Conservation (phyloP, 148 eudicot species). For the Rhododendron williamsianum region DNA sequence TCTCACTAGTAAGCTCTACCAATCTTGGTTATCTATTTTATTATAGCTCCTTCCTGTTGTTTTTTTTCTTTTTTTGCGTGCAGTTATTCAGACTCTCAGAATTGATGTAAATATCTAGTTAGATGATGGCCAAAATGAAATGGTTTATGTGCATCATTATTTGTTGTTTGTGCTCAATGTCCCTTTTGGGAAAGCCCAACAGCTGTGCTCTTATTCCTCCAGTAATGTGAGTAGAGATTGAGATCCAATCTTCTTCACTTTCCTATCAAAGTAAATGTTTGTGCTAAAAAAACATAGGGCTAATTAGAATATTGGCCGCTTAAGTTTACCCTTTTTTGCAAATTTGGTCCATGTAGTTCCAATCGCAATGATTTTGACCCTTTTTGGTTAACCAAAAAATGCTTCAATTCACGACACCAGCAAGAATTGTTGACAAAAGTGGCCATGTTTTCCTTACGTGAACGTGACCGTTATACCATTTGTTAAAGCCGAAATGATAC, state of each 20-base stretch:
- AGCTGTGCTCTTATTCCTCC: neutral
- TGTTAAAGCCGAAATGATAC: neutral
- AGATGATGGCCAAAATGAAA: neutral
- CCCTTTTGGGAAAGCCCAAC: neutral
- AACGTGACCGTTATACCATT: neutral
- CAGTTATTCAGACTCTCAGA: neutral
- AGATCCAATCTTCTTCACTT: neutral
- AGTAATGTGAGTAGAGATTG: neutral
- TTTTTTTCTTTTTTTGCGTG: neutral
- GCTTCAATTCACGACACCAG: neutral
- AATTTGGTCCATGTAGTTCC: neutral
- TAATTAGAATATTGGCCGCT: neutral
- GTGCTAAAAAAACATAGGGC: neutral
- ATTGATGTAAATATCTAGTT: neutral
- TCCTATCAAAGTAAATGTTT: neutral
- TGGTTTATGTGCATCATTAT: neutral
- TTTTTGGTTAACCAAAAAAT: neutral
- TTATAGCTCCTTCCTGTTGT: neutral
- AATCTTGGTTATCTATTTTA: neutral
- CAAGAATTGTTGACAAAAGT: neutral
- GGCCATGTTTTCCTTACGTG: neutral
- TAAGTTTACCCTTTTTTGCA: neutral
- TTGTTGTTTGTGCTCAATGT: neutral
- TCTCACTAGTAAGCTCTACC: neutral
- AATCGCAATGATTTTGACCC: neutral